These are phyloP conservation scores for Lichtheimia ramosa DNA, from an alignment of 371 early-diverging fungal species.

Conservation along the genomic window DNA sequence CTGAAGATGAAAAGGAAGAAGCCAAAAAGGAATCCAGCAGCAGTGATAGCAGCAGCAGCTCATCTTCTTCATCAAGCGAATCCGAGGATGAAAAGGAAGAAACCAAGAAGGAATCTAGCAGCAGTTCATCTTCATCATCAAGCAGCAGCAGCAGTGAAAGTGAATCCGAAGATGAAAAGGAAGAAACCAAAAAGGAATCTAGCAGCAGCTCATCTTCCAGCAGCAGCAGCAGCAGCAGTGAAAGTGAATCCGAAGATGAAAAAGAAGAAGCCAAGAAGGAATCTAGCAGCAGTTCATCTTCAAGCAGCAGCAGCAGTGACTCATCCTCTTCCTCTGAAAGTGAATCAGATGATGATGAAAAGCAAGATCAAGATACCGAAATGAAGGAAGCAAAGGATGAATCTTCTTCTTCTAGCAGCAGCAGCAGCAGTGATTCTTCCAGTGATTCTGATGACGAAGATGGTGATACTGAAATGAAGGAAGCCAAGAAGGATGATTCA, in stretches of 20 bases:
- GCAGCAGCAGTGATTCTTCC: neutral
- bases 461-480: conserved; percentile 5
- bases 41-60: conserved; percentile 14
- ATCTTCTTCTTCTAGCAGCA: conserved; percentile 6
- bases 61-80: conserved; percentile 16
- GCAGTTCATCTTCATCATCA: conserved; percentile 11
- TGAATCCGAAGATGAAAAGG: conserved; percentile 14
- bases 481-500: conserved; percentile 4
- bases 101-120: conserved; percentile 6
- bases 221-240: conserved; percentile 4
- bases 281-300: neutral
- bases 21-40: conserved; percentile 17
- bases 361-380: conserved; percentile 2
- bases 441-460: conserved; percentile 7
- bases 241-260: neutral
- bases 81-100: conserved; percentile 17
- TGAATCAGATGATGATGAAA: conserved; percentile 19
- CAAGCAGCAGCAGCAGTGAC: conserved; percentile 8
- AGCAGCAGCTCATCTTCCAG: conserved; percentile 8
- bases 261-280: conserved; percentile 6
- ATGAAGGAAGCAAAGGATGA: conserved; percentile 18
- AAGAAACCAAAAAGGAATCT: conserved; percentile 11
- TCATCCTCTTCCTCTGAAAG: conserved; percentile 8
- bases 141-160: neutral
- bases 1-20: conserved; percentile 7